A percentile compares a stretch with the other conserved stretches of the same genome.
Evolutionary conservation across 768 basidiomycete species (phyloP).

Genomic region (Cystobasidiopsis lactophilus): DNA sequence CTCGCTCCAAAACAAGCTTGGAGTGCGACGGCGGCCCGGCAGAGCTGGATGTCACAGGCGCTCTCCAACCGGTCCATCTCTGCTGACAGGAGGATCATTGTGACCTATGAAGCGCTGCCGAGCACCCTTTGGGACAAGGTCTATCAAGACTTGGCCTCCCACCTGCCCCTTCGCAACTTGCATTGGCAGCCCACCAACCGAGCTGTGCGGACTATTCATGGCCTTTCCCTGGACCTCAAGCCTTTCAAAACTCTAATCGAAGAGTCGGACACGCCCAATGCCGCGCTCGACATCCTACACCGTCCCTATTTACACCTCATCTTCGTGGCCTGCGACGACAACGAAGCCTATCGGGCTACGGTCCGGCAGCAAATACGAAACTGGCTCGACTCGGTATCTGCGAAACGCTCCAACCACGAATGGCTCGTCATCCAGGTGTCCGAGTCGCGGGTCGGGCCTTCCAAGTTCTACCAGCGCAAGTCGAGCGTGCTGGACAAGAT

Average conservation of each 20-base stretch:
- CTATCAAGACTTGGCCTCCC: conserved; percentile 14
- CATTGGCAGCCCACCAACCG: conserved; percentile 70
- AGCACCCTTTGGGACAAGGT: neutral
- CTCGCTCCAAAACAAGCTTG: no score
- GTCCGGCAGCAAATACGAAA: conserved; percentile 75
- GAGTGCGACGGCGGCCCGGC: no score
- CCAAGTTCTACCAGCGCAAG: conserved; percentile 51
- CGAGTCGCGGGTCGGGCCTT: conserved; percentile 35
- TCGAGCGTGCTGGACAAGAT: conserved; percentile 72
- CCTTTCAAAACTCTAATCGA: conserved; percentile 33
- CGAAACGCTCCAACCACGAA: conserved; percentile 57
- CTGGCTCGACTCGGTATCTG: conserved; percentile 39
- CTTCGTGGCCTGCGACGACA: conserved; percentile 63
- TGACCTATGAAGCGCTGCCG: neutral
- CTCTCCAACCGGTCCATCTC: no score
- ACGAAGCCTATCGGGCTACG: conserved; percentile 52
- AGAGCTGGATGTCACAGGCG: no score
- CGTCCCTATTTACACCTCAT: conserved; percentile 49
- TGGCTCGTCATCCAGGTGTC: conserved; percentile 80
- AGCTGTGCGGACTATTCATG: conserved; percentile 65
- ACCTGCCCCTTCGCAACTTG: conserved; percentile 57
- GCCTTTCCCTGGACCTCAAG: conserved; percentile 49
- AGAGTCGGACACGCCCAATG: conserved; percentile 53
- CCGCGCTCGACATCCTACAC: conserved; percentile 56
- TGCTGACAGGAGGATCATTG: neutral